Base-by-base conservation (phyloP, 768 basidiomycete species). In the Tylopilus subfusipes region DNA sequence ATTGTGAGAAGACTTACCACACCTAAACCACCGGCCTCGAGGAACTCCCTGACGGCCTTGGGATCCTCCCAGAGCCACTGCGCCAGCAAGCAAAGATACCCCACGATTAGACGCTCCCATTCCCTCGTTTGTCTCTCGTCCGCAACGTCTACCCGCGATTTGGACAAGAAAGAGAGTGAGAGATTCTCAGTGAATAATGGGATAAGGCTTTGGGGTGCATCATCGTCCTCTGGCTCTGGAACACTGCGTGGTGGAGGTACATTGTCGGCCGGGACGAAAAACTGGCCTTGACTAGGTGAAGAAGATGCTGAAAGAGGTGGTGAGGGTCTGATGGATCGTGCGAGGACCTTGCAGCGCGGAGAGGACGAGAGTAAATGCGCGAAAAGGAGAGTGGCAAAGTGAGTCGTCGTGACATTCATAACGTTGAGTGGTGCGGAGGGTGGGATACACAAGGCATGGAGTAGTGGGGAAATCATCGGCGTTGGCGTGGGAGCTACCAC, bases 61-160 rank as follows among this genome's bases (percentile, higher is more conserved):
- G 94, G 85, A 63, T 97, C 95, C 63, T 98, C 96, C 95, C 95
- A 99, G 8, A 97, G 76, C 97, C 97, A 99, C 57, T 94, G 92
- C 5, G 83, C 78, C 30, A 99, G 77, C 50, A 97, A 69, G 45
- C 83, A 82, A 33, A 98, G 75, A 65, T 98, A 96, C 0, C 86
- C 89, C 9, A 91, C 84, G 63, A 94, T 85, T 44, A 96, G 75
- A 54, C 93, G 78, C 57, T 93, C 93, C 93, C 94, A 98, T 63
- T 97, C 95, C 46, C 88, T 76, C 14, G 82, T 79, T 62, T 95
- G 91, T 42, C 78, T 77, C 36, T 83, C 83, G 60, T 86, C 77
- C 12, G 83, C 75, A 13, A 31, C 8, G 13, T 72, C 67, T 13
- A 63, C 62, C 31, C 90, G 78, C 8, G 82, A 82, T 22, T 88